Percentiles rank a stretch among this genome's conserved stretches.
phyloP scores from a whole-genome alignment of 2,329 filamentous ascomycete species.

The Pseudopithomyces chartarum region DNA sequence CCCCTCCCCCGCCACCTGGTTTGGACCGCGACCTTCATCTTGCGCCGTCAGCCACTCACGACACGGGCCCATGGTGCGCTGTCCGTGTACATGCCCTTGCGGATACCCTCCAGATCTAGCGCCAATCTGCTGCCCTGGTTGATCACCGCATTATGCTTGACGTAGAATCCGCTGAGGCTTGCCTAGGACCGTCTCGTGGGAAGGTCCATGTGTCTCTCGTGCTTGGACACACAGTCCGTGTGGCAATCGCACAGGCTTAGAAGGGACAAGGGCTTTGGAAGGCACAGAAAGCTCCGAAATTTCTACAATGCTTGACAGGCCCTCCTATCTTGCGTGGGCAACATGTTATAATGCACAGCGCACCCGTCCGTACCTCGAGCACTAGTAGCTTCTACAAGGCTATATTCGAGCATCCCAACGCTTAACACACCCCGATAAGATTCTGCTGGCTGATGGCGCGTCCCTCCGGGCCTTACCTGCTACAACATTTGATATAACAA shows the following conservation, averaged over 20 bases:
- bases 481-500: conserved; percentile 49
- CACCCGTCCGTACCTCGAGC: conserved; percentile 38
- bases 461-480: conserved; percentile 40
- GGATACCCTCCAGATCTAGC: conserved; percentile 45
- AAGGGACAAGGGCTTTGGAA: conserved; percentile 34
- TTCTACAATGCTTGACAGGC: conserved; percentile 43
- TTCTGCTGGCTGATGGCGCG: conserved; percentile 41
- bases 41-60: conserved; percentile 47
- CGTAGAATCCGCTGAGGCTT: conserved; percentile 48
- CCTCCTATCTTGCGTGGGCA: conserved; percentile 40
- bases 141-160: conserved; percentile 53
- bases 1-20: conserved; percentile 30
- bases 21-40: conserved; percentile 43
- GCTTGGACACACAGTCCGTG: conserved; percentile 49
- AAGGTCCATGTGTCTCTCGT: conserved; percentile 43
- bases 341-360: conserved; percentile 46
- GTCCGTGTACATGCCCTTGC: conserved; percentile 39
- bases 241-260: conserved; percentile 47
- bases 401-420: conserved; percentile 46
- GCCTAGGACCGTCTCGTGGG: conserved; percentile 49
- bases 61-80: conserved; percentile 44
- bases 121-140: conserved; percentile 45
- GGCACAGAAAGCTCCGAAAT: conserved; percentile 43
- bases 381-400: conserved; percentile 41
- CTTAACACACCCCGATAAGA: conserved; percentile 46